Conservation (phyloP, 371 early-diverging fungal genomes). For the Homolaphlyctis polyrhiza region DNA sequence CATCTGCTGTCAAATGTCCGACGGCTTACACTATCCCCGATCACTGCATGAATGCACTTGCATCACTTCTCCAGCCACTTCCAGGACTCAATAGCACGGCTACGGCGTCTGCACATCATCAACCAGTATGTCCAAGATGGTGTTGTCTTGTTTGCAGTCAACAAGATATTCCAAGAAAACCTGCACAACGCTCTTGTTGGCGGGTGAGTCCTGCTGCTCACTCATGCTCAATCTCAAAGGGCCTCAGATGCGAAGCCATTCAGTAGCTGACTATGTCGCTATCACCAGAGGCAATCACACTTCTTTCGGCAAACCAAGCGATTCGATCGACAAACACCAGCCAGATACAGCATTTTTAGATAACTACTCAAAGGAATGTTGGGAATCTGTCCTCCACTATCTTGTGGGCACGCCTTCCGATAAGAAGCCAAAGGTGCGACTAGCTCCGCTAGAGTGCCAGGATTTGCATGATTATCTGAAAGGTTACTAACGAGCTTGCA, state of each 20-base stretch:
- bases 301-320: constrained; percentile 74
- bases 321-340: constrained; percentile 60
- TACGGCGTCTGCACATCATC: too few relatives aligned
- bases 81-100: too few relatives aligned
- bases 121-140: too few relatives aligned
- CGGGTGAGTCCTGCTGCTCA: constrained; percentile 68
- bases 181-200: constrained; percentile 87
- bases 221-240: too few relatives aligned
- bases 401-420: constrained; percentile 85
- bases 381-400: constrained; percentile 91
- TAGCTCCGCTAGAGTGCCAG: neutral
- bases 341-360: constrained; percentile 70
- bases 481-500: too few relatives aligned
- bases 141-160: constrained; percentile 19
- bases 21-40: too few relatives aligned
- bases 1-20: too few relatives aligned
- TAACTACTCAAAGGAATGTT: constrained; percentile 73
- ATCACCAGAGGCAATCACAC: constrained; percentile 61
- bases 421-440: constrained; percentile 49
- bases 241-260: too few relatives aligned
- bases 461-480: too few relatives aligned
- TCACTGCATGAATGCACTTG: too few relatives aligned
- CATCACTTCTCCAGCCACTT: too few relatives aligned
- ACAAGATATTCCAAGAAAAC: constrained; percentile 60
- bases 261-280: too few relatives aligned